Evolutionary conservation across 768 basidiomycete genomes (phyloP), one percentile per base, ranked within the genome.

Genomic region (Pholiota microspora): DNA sequence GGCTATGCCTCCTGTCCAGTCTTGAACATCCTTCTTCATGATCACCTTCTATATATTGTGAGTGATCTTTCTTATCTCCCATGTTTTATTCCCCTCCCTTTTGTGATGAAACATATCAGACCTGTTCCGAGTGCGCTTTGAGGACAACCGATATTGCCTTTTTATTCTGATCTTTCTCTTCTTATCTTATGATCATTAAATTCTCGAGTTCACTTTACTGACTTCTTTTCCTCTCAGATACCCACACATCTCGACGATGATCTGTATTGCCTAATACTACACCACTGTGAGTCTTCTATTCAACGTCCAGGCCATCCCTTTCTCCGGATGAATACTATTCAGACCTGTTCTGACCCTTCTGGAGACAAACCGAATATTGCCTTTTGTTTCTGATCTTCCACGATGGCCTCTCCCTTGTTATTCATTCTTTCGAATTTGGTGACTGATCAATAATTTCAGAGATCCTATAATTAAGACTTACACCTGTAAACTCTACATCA

Each of bases 71-170:
- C 7, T 18, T 35, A 13, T 48, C 34, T 51, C 49, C 15, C 53
- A 13, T 45, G 32, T 60, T 56, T 52, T 66, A 44, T 34, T 48
- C 53, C 50, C 35, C 27, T 55, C 29, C 25, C 58, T 61, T 63
- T 45, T 49, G 29, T 71, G 87, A 89, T 87, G 88, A 88, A 73
- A 64, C 68, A 51, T 69, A 73, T 81, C 84, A 89, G 86, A 88
- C 87, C 86, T 89, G 86, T 89, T 83, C 88, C 74, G 84, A 89
- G 68, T 60, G 64, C 64, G 65, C 65, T 61, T 64, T 82, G 85
- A 74, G 81, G 86, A 85, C 71, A 76, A 67, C 62, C 59, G 63
- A 78, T 75, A 84, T 87, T 87, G 85, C 86, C 80, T 83, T 77
- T 77, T 76, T 69, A 63, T 72, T 56, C 76, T 75, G 67, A 77